Conservation (phyloP, 208 protist species). For the Borovskyia barvae region DNA sequence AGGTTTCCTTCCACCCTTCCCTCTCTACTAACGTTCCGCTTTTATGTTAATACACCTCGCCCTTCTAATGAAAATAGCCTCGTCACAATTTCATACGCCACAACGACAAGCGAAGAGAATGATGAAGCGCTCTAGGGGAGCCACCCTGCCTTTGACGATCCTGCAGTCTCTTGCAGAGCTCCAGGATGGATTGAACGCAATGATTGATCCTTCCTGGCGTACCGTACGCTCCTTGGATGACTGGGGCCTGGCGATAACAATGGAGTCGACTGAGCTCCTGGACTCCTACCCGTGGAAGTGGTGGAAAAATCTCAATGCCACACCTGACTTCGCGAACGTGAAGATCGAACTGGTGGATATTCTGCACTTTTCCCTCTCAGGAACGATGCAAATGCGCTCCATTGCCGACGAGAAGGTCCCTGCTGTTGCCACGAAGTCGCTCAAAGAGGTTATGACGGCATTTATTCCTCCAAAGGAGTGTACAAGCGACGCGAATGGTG, state of each 20-base stretch:
- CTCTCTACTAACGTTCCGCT: neutral
- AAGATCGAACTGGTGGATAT: slow-evolving; percentile 92
- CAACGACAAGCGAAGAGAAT: neutral
- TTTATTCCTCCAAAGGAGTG: slow-evolving; percentile 15
- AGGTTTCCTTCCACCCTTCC: neutral
- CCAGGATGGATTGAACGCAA: slow-evolving; percentile 81
- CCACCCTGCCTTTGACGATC: slow-evolving; percentile 37
- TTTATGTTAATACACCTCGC: no score
- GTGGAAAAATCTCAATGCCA: slow-evolving; percentile 89
- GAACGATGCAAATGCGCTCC: slow-evolving; percentile 65
- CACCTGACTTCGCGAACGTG: slow-evolving; percentile 80
- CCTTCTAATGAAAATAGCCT: no score
- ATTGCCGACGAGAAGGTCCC: slow-evolving; percentile 21
- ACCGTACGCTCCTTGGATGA: slow-evolving; percentile 65
- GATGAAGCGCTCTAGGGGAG: slow-evolving; percentile 49
- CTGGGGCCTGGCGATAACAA: slow-evolving; percentile 88
- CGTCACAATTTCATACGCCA: neutral
- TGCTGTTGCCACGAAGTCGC: slow-evolving; percentile 12
- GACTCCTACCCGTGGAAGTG: slow-evolving; percentile 94
- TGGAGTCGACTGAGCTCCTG: slow-evolving; percentile 86
- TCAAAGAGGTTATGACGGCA: slow-evolving; percentile 32
- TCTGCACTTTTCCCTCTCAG: slow-evolving; percentile 89
- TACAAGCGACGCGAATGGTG: slow-evolving; percentile 31
- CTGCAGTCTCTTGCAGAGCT: slow-evolving; percentile 62
- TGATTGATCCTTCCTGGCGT: slow-evolving; percentile 77